A percentile compares a stretch with the other conserved stretches of the same genome.
These are phyloP conservation scores for Clitopilus hobsonii DNA, from an alignment of 768 basidiomycete species.

Conservation along the genomic window DNA sequence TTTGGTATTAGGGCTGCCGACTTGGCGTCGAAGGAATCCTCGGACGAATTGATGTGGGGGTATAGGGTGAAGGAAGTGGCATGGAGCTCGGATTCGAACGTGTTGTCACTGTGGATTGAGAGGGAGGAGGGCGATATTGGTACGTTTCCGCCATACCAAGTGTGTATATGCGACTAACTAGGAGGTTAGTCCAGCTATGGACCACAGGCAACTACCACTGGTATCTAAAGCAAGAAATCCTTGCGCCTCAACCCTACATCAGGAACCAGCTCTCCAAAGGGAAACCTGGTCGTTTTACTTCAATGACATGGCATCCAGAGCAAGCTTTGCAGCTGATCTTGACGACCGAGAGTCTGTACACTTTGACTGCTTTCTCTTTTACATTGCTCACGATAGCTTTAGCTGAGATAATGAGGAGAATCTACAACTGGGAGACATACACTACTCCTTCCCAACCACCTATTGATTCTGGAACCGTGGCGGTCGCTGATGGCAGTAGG, in stretches of 20 bases:
- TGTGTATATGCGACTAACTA: constrained; percentile 3
- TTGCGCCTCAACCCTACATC: constrained; percentile 31
- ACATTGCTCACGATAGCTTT: no score
- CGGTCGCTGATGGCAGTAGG: constrained; percentile 86
- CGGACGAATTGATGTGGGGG: constrained; percentile 44
- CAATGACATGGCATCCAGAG: constrained; percentile 87
- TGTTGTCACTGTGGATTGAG: constrained; percentile 84
- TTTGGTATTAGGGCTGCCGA: constrained; percentile 54
- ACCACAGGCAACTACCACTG: constrained; percentile 94
- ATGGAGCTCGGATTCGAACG: constrained; percentile 88
- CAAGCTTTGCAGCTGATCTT: constrained; percentile 57
- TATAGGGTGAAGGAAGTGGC: constrained; percentile 70
- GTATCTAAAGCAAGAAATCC: constrained; percentile 92
- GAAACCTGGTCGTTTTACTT: constrained; percentile 55
- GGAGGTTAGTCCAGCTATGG: constrained; percentile 83
- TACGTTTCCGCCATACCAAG: constrained; percentile 27
- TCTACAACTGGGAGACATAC: constrained; percentile 78
- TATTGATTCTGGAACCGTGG: constrained; percentile 78
- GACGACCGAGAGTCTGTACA: constrained; percentile 56
- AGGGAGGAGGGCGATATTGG: constrained; percentile 63
- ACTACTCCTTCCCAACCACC: constrained; percentile 56
- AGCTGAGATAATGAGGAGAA: constrained; percentile 57
- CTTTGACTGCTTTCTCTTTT: no score
- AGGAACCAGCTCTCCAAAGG: constrained; percentile 18
- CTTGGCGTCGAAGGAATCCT: constrained; percentile 28